Base-by-base conservation (phyloP, 805 yeast genomes). In the Ogataea ramenticola region DNA sequence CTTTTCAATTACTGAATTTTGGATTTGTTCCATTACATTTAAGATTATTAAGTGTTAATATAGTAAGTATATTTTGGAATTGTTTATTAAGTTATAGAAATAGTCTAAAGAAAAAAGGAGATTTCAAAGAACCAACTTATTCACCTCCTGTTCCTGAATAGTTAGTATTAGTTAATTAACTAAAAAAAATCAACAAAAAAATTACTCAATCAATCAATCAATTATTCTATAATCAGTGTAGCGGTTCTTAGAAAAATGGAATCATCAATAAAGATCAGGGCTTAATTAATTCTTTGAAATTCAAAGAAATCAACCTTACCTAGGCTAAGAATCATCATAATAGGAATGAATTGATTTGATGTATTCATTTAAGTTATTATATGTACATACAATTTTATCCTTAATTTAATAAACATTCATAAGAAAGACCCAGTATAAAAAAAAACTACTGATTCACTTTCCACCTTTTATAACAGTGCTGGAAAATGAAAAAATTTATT, bases 11-110 rank as follows among this genome's bases (percentile, higher is more conserved):
- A 43, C 49, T 82, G 48, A 93, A 91, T 64, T 87, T 91, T 56
- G 72, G 80, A 39, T 54, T 86, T 8, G 74, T 88, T 2, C 97
- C 97, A 0, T 74, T 80, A 8, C 80, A 80, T 37, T 77, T 75
- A 52, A 73, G 95, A 33, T 61, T 90, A 39, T 54, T 86, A 39
- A 68, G 79, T 11, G 95, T 85, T 27, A 87, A 87, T 55, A 46
- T 79, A 4, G 72, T 86, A 22, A 79, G 91, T 40, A 76, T 89
- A 24, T 77, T 81, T 17, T 90, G 96, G 96, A 89, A 89, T 59
- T 78, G 91, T 24, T 87, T 73, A 56, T 60, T 90, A 50, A 83
- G 91, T 51, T 68, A 67, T 50, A 69, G 71, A 44, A 88, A 85
- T 43, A 48, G 50, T 17, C 40, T 46, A 27, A 49, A 49, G 26